A percentile compares a stretch with the other conserved stretches of the same genome.
Conservation (phyloP, 345 rosid genomes). For the Rhodamnia argentea region DNA sequence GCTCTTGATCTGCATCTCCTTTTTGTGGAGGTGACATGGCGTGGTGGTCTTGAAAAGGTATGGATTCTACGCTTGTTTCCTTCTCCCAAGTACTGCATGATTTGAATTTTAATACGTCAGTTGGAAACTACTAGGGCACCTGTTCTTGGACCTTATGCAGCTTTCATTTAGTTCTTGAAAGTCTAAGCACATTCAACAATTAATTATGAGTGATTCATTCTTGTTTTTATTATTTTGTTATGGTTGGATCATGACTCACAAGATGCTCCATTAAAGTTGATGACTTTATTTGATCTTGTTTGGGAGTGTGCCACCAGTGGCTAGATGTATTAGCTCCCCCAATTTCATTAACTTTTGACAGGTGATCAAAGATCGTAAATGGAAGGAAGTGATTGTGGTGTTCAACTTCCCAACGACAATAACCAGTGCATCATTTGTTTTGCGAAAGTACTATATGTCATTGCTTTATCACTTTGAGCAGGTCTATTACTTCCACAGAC, state of each 20-base stretch:
- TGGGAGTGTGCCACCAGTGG: not conserved
- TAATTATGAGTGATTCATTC: not conserved
- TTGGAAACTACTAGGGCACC: not conserved
- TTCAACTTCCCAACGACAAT: conserved; percentile 78
- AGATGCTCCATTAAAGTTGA: not conserved
- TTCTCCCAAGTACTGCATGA: not conserved
- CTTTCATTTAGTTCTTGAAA: not conserved
- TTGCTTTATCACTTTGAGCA: conserved; percentile 67
- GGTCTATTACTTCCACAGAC: conserved; percentile 46
- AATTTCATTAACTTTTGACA: conserved; percentile 14
- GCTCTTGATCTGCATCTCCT: conserved; percentile 73
- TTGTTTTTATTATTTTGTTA: not conserved
- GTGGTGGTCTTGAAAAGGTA: conserved; percentile 83
- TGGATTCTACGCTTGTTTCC: not conserved
- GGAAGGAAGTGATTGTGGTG: conserved; percentile 75
- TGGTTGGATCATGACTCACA: not conserved
- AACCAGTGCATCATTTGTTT: conserved; percentile 78
- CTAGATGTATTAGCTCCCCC: not conserved
- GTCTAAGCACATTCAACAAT: not conserved
- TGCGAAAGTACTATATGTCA: conserved; percentile 69
- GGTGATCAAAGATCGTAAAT: conserved; percentile 69
- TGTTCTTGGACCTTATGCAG: not conserved
- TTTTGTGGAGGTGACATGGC: conserved; percentile 76
- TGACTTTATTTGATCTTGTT: not conserved
- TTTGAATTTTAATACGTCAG: not conserved